Conservation (phyloP, 495 filamentous ascomycete species). For the Cercophora scortea region DNA sequence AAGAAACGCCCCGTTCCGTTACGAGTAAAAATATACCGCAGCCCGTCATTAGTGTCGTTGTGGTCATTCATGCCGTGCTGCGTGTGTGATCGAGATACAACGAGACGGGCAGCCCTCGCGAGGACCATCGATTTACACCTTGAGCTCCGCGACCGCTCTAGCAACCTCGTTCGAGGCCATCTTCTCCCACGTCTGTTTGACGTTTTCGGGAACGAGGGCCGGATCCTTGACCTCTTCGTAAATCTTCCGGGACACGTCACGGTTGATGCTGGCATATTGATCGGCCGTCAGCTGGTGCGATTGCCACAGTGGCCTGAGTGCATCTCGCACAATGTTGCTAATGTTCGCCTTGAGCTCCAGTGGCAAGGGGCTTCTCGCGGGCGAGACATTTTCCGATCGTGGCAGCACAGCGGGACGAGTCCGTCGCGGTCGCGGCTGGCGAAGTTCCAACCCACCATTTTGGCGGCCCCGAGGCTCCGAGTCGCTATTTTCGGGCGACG, state of each 20-base stretch:
- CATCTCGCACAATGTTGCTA: slow-evolving; percentile 69
- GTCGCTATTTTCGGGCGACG: slow-evolving; percentile 37
- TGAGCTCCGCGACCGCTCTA: slow-evolving; percentile 47
- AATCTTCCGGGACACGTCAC: slow-evolving; percentile 71
- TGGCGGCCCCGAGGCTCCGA: slow-evolving; percentile 27
- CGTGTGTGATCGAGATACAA: background rate
- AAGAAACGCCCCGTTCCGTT: slow-evolving; percentile 8
- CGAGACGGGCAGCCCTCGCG: background rate
- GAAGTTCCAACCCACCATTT: slow-evolving; percentile 28
- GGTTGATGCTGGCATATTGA: slow-evolving; percentile 82
- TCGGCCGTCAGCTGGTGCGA: slow-evolving; percentile 65
- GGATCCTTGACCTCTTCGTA: slow-evolving; percentile 70
- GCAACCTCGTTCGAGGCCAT: slow-evolving; percentile 68
- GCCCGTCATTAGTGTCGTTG: slow-evolving; percentile 1
- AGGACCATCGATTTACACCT: slow-evolving; percentile 19
- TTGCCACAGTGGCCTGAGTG: slow-evolving; percentile 68
- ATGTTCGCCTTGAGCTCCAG: slow-evolving; percentile 71
- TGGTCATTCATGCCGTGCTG: slow-evolving; percentile 1
- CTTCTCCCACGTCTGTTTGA: slow-evolving; percentile 56
- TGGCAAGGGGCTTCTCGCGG: slow-evolving; percentile 49
- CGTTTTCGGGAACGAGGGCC: slow-evolving; percentile 43
- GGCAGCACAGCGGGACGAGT: slow-evolving; percentile 20
- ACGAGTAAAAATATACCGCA: background rate
- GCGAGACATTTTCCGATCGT: slow-evolving; percentile 48
- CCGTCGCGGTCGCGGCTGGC: slow-evolving; percentile 44